A percentile compares a stretch with the other conserved stretches of the same genome.
Evolutionary conservation across 169 alveolate species (phyloP).

Genomic region (Plasmodium knowlesi): DNA sequence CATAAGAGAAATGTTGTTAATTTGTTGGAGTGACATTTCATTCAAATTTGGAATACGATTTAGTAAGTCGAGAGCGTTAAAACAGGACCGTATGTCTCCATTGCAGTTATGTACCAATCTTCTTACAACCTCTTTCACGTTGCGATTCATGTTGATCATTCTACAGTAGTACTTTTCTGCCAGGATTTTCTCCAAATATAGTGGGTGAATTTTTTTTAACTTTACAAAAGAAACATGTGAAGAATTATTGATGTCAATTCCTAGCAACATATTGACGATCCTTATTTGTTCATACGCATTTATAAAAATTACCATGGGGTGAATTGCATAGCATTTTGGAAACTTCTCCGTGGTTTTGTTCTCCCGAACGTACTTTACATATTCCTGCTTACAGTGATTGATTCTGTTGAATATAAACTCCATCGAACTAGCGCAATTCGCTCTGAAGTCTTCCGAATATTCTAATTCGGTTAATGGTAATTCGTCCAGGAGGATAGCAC

Average conservation of each 20-base stretch:
- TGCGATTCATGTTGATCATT: conserved; percentile 38
- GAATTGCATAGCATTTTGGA: conserved; percentile 31
- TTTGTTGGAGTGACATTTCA: conserved; percentile 41
- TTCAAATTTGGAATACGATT: conserved; percentile 35
- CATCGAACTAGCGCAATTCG: conserved; percentile 33
- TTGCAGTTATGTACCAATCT: conserved; percentile 29
- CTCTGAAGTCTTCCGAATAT: conserved; percentile 63
- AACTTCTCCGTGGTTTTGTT: background rate
- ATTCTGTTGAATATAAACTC: conserved; percentile 61
- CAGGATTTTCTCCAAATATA: conserved; percentile 45
- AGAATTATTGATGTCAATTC: conserved; percentile 64
- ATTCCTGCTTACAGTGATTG: conserved; percentile 32
- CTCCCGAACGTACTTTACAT: background rate
- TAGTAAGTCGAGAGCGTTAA: conserved; percentile 66
- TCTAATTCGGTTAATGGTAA: conserved; percentile 66
- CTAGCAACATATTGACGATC: conserved; percentile 60
- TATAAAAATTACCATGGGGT: conserved; percentile 63
- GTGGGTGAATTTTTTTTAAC: conserved; percentile 63
- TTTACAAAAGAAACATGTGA: conserved; percentile 63
- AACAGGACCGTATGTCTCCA: conserved; percentile 75
- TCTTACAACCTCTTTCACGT: conserved; percentile 59
- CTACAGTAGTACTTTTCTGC: conserved; percentile 53
- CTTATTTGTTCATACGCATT: conserved; percentile 72
- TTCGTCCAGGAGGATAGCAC: conserved; percentile 63
- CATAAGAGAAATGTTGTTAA: conserved; percentile 17